A percentile compares a stretch with the other conserved stretches of the same genome.
Conservation (phyloP, 2,329 filamentous ascomycete species). For the Penicillium aurantiogriseum region DNA sequence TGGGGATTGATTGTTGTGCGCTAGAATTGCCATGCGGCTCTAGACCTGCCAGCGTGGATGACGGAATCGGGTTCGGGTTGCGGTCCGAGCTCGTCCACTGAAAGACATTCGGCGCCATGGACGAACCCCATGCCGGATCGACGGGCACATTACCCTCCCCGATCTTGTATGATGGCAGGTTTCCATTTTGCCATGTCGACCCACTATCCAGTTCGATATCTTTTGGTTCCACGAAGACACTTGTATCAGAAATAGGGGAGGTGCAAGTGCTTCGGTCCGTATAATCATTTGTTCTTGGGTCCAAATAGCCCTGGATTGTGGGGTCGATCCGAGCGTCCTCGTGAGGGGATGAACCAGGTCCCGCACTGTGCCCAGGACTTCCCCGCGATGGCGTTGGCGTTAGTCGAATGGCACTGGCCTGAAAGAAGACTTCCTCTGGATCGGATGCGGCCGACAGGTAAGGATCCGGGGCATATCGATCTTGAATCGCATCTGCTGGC, state of each 20-base stretch:
- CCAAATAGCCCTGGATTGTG: conserved; percentile 13
- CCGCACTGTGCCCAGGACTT: conserved; percentile 18
- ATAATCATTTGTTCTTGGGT: conserved; percentile 13
- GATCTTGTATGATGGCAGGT: conserved; percentile 12
- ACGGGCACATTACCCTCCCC: conserved; percentile 9
- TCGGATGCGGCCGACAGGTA: conserved; percentile 41
- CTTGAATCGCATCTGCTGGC: conserved; percentile 30
- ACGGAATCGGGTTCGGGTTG: conserved; percentile 32
- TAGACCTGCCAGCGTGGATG: conserved; percentile 22
- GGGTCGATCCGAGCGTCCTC: conserved; percentile 18
- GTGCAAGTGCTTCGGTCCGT: conserved; percentile 7
- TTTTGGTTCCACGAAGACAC: conserved; percentile 16
- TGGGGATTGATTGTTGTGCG: conserved; percentile 22
- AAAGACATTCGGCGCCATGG: conserved; percentile 21
- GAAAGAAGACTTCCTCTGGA: conserved; percentile 39
- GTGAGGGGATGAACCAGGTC: conserved; percentile 15
- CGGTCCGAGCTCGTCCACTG: conserved; percentile 37
- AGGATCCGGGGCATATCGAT: conserved; percentile 36
- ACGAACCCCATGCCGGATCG: conserved; percentile 17
- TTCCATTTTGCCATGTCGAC: conserved; percentile 11
- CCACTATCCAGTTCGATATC: conserved; percentile 18
- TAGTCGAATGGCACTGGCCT: conserved; percentile 33
- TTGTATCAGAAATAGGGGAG: conserved; percentile 10
- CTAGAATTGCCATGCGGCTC: conserved; percentile 13
- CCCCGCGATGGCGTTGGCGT: conserved; percentile 31